These are phyloP conservation scores for Phytophthora melonis DNA, from an alignment of 352 stramenopile genomes.

Conservation along the genomic window DNA sequence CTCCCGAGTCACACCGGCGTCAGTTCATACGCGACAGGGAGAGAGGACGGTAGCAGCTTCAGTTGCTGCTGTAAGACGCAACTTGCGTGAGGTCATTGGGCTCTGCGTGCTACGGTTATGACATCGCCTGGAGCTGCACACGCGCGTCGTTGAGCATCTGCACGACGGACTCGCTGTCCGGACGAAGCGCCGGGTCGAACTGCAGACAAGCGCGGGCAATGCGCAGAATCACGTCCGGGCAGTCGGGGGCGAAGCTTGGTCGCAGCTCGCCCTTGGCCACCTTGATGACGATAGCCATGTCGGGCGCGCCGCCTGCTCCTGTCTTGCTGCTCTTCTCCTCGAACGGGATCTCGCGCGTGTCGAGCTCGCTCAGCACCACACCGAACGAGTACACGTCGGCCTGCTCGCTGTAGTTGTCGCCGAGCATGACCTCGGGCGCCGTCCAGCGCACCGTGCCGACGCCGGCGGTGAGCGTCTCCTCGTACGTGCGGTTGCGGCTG, in stretches of 20 bases:
- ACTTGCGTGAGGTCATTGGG: constrained; percentile 52
- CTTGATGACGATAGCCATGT: constrained; percentile 91
- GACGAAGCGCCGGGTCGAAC: constrained; percentile 85
- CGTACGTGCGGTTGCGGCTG: constrained; percentile 85
- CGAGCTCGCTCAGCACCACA: constrained; percentile 87
- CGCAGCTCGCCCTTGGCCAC: constrained; percentile 84
- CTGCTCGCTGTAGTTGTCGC: constrained; percentile 89
- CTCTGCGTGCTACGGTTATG: constrained; percentile 37
- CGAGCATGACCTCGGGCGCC: constrained; percentile 89
- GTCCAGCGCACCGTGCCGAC: constrained; percentile 90
- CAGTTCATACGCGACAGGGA: constrained; percentile 27
- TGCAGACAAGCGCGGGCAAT: constrained; percentile 88
- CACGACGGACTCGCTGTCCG: constrained; percentile 70
- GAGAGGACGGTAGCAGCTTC: constrained; percentile 69
- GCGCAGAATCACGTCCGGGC: constrained; percentile 64
- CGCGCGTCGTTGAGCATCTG: constrained; percentile 85
- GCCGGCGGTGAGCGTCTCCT: constrained; percentile 85
- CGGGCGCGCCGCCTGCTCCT: constrained; percentile 56
- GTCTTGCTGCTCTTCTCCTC: constrained; percentile 85
- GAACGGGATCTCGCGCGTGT: constrained; percentile 90
- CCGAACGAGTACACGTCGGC: constrained; percentile 91
- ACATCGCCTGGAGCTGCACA: constrained; percentile 59
- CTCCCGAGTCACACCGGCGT: constrained; percentile 29
- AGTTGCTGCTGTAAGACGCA: constrained; percentile 50
- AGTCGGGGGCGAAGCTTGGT: constrained; percentile 75